Percentiles rank a stretch among this genome's conserved stretches.
These are phyloP conservation scores for Candida sanyiensis DNA, from an alignment of 805 yeast genomes.

Conservation along the genomic window DNA sequence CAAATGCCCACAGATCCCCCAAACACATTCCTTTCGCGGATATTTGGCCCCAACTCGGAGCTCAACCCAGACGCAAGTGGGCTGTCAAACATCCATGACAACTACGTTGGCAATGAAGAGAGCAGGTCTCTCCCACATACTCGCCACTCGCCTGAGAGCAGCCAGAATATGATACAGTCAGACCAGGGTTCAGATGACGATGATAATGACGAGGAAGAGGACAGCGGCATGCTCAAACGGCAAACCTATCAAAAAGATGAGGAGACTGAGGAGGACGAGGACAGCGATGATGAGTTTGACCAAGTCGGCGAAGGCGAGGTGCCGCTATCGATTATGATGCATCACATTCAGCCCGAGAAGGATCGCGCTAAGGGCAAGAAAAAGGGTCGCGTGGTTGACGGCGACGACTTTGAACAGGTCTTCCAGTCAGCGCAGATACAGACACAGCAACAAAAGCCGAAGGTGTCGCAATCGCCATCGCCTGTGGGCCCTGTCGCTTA, in stretches of 20 bases:
- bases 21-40: slow-evolving; percentile 59
- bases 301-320: slow-evolving; percentile 19
- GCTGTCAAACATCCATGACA: slow-evolving; percentile 16
- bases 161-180: slow-evolving; percentile 16
- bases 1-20: slow-evolving; percentile 20
- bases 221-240: slow-evolving; percentile 14
- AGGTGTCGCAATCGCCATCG: not conserved
- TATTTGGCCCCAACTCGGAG: slow-evolving; percentile 44
- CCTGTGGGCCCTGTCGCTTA: not conserved
- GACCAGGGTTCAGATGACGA: slow-evolving; percentile 17
- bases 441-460: not conserved
- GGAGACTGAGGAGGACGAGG: slow-evolving; percentile 22
- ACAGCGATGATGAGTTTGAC: slow-evolving; percentile 3
- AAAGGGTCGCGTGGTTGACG: not conserved
- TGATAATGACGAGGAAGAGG: slow-evolving; percentile 14
- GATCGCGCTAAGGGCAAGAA: not conserved
- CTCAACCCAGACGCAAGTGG: slow-evolving; percentile 21
- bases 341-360: slow-evolving; percentile 4
- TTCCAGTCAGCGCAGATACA: not conserved
- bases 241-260: too few relatives aligned
- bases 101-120: slow-evolving; percentile 12
- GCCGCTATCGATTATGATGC: slow-evolving; percentile 16
- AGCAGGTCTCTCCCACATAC: slow-evolving; percentile 2
- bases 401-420: slow-evolving; percentile 1
- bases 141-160: not conserved